Evolutionary conservation across 1,284 basidiomycete genomes (phyloP), one percentile per base, ranked within the genome.

Genomic region (Porodaedalea pini): DNA sequence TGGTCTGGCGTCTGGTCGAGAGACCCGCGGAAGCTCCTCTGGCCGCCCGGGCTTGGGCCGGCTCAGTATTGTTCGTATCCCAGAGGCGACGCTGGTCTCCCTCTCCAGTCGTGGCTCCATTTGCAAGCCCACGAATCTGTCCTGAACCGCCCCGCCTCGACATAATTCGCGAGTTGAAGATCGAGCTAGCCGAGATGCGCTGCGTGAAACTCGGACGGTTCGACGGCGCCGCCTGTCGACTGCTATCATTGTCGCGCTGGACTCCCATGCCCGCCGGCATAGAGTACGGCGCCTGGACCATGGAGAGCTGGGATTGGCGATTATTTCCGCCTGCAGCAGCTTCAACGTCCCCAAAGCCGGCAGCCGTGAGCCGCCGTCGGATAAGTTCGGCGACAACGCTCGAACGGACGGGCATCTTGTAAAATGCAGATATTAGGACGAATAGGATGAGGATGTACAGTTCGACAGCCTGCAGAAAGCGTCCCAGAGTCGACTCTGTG

Each of bases 401-500:
- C 13, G 59, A 32, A 19, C 59, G 59, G 15, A 61, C 59, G 11
- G 59, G 59, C 29, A 69, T 60, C 23, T 71, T 64, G 60, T 79
- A 74, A 66, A 88, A 82, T 29, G 77, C 70, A 32, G 70, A 67
- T 41, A 86, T 73, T 58, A 86, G 76, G 59, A 78, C 70, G 65
- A 78, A 81, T 21, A 88, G 70, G 53, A 86, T 74, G 39, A 85
- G 67, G 44, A 83, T 75, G 65, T 85, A 90, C n/a, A 85, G 61
- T 64, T 86, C 83, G 45, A 83, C 69, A 15, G 82, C 82, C 63
- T 85, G 82, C 57, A 90, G 74, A 63, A 90, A 81, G 41, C 85
- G 82, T n/a, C 87, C 88, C 3, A 86, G 70, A 6, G 77, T 75
- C 8, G 81, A 81, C 68, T 90, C 88, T 1, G 86, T 80, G 65